phyloP scores from a whole-genome alignment of 805 yeast genomes.

The Clavispora carvajalis region DNA sequence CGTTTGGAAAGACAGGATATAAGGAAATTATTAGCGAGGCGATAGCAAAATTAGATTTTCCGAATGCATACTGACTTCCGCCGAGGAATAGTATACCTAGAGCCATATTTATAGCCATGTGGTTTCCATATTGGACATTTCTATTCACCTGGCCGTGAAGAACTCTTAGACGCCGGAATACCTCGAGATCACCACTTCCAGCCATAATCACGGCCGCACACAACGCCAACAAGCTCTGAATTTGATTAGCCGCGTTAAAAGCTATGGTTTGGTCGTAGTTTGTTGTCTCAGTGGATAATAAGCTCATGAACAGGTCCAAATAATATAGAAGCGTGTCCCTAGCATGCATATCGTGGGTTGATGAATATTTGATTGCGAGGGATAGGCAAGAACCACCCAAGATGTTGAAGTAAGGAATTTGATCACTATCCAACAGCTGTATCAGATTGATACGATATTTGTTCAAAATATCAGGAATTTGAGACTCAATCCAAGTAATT shows the following conservation, averaged over 20 bases:
- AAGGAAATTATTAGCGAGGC: slow-evolving; percentile 69
- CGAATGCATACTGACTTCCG: slow-evolving; percentile 85
- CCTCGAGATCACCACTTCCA: slow-evolving; percentile 83
- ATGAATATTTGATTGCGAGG: slow-evolving; percentile 72
- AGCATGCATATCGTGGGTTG: slow-evolving; percentile 52
- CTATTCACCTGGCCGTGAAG: slow-evolving; percentile 55
- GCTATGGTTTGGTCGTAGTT: slow-evolving; percentile 59
- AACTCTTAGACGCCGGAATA: slow-evolving; percentile 65
- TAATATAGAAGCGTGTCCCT: slow-evolving; percentile 50
- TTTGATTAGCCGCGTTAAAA: slow-evolving; percentile 45
- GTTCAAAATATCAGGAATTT: slow-evolving; percentile 47
- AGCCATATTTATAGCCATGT: slow-evolving; percentile 73
- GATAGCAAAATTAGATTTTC: slow-evolving; percentile 54
- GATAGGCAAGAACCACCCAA: slow-evolving; percentile 73
- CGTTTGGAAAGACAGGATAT: slow-evolving; percentile 67
- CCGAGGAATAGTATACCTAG: slow-evolving; percentile 87
- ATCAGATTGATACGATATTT: slow-evolving; percentile 20
- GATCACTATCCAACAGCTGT: slow-evolving; percentile 48
- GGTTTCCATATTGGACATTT: slow-evolving; percentile 57
- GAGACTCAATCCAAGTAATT: slow-evolving; percentile 50
- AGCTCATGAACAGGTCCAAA: slow-evolving; percentile 46
- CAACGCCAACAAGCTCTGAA: slow-evolving; percentile 56
- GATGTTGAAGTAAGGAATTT: slow-evolving; percentile 56
- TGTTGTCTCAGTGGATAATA: slow-evolving; percentile 37
- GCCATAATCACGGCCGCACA: slow-evolving; percentile 76